Percentiles rank a stretch among this genome's conserved stretches.
phyloP scores from a whole-genome alignment of 2,329 filamentous ascomycete genomes.

The Trichoderma breve region DNA sequence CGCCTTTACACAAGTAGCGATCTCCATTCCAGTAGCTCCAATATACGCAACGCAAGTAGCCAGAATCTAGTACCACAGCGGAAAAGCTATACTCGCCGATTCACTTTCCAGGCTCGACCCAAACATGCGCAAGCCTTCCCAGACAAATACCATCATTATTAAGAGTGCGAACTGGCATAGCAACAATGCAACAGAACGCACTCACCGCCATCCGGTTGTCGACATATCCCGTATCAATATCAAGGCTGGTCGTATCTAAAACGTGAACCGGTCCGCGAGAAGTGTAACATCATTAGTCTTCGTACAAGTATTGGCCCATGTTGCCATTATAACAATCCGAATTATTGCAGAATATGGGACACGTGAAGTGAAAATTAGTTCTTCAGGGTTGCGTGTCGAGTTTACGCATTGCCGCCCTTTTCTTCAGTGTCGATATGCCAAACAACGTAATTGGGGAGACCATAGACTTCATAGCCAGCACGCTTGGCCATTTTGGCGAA shows the following conservation, averaged over 20 bases:
- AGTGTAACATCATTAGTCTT: conserved; percentile 29
- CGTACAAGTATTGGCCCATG: conserved; percentile 26
- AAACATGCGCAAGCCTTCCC: conserved; percentile 20
- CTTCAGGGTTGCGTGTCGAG: conserved; percentile 7
- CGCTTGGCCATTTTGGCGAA: conserved; percentile 99
- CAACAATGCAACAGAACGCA: conserved; percentile 18
- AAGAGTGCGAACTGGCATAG: not conserved
- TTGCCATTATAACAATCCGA: conserved; percentile 22
- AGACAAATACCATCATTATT: conserved; percentile 20
- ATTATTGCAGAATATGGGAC: conserved; percentile 26
- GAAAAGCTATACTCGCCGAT: conserved; percentile 24
- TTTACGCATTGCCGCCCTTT: conserved; percentile 74
- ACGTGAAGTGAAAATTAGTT: conserved; percentile 21
- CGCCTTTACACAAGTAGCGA: conserved; percentile 1
- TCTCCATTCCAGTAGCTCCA: conserved; percentile 15
- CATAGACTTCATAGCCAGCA: conserved; percentile 88
- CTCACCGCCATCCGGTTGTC: conserved; percentile 8
- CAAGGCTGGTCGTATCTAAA: conserved; percentile 19
- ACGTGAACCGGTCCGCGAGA: conserved; percentile 1
- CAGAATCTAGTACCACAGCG: conserved; percentile 33
- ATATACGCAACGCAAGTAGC: conserved; percentile 27
- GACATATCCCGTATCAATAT: conserved; percentile 19
- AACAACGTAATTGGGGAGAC: conserved; percentile 94
- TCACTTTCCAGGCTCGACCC: conserved; percentile 13
- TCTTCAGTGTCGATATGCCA: conserved; percentile 98